Conservation (phyloP, 2,329 filamentous ascomycete genomes). For the Exophiala sp. region DNA sequence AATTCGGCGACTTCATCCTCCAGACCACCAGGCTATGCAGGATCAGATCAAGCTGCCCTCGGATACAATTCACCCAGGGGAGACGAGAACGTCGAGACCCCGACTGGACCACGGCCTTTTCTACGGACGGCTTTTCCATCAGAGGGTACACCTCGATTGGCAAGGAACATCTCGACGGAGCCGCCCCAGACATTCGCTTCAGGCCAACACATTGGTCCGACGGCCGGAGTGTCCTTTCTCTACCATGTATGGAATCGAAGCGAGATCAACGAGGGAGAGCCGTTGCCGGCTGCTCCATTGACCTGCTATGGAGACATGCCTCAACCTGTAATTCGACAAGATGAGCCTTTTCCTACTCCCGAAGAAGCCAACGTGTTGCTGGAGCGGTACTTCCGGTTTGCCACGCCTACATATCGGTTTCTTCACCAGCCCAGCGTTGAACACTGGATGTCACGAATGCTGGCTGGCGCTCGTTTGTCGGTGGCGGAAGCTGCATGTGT, state of each 20-base stretch:
- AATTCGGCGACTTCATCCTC: background rate
- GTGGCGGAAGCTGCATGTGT: slow-evolving; percentile 34
- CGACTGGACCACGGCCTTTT: background rate
- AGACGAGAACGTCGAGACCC: background rate
- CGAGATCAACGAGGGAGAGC: slow-evolving; percentile 33
- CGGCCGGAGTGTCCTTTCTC: slow-evolving; percentile 48
- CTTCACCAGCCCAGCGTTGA: slow-evolving; percentile 48
- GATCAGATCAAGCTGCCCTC: background rate
- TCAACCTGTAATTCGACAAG: slow-evolving; percentile 32
- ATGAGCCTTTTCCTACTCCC: slow-evolving; percentile 33
- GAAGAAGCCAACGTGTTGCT: slow-evolving; percentile 37
- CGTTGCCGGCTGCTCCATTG: slow-evolving; percentile 33
- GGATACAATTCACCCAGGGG: background rate
- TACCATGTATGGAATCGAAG: slow-evolving; percentile 54
- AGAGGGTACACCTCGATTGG: background rate
- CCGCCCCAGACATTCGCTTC: slow-evolving; percentile 32
- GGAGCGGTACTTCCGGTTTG: slow-evolving; percentile 51
- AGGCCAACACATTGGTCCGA: slow-evolving; percentile 47
- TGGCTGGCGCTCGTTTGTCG: slow-evolving; percentile 30
- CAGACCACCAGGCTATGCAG: background rate
- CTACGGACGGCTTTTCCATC: background rate
- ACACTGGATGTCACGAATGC: slow-evolving; percentile 37
- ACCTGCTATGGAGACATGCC: slow-evolving; percentile 40
- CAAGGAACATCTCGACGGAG: slow-evolving; percentile 8
- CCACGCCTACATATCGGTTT: slow-evolving; percentile 50